Percentiles rank a stretch among this genome's conserved stretches.
Evolutionary conservation across 2,329 filamentous ascomycete genomes (phyloP).

Genomic region (Arthrinium phaeospermum): DNA sequence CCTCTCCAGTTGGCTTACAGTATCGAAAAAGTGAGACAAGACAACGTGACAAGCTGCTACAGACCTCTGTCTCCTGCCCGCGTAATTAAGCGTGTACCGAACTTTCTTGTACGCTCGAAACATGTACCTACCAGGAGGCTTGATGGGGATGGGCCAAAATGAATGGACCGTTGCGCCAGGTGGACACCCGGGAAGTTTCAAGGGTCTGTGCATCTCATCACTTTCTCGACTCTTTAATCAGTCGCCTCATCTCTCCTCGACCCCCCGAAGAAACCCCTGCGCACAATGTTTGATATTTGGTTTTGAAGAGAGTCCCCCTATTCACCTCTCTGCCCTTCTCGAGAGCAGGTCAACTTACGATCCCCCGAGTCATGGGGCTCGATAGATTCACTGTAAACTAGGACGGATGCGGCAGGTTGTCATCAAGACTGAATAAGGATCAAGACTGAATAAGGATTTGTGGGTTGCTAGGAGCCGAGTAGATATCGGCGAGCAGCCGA

Average conservation of each 20-base stretch:
- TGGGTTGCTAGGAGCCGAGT: not conserved
- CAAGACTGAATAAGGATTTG: not conserved
- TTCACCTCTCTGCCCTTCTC: not conserved
- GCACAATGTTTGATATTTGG: not conserved
- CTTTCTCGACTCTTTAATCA: conserved; percentile 1
- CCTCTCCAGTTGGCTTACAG: not conserved
- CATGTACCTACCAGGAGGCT: conserved; percentile 8
- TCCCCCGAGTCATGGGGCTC: not conserved
- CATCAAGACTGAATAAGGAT: not conserved
- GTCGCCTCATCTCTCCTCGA: conserved; percentile 1
- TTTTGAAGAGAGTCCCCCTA: not conserved
- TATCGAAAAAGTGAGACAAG: conserved; percentile 4
- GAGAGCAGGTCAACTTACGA: not conserved
- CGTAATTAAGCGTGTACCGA: not conserved
- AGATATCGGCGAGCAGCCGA: not conserved
- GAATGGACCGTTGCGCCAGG: conserved; percentile 8
- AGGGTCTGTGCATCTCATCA: conserved; percentile 17
- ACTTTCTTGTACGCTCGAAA: conserved; percentile 4
- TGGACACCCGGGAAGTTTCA: conserved; percentile 12
- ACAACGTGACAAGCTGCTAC: conserved; percentile 10
- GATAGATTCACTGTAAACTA: not conserved
- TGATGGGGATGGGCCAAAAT: conserved; percentile 6
- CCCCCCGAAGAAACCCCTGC: not conserved
- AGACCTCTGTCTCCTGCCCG: not conserved
- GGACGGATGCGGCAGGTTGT: not conserved